Conservation (phyloP, 208 protist genomes). For the Crithidia thermophila region DNA sequence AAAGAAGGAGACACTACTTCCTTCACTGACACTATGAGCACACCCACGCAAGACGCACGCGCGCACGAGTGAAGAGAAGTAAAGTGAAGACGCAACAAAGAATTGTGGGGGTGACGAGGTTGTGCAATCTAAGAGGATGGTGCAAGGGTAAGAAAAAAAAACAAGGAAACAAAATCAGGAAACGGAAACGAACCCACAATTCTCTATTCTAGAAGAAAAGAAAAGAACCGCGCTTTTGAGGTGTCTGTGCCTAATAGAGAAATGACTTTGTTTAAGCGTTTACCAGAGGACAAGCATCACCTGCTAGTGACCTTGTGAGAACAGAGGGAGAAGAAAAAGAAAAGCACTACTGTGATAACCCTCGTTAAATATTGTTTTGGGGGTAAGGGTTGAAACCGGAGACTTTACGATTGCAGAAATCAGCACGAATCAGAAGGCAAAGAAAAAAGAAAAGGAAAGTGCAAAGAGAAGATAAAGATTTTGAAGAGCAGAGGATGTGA, state of each 20-base stretch:
- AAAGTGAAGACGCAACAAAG: no score
- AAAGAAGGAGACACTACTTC: not conserved
- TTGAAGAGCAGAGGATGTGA: no score
- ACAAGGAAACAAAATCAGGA: not conserved
- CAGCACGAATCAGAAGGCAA: not conserved
- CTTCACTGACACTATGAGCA: no score
- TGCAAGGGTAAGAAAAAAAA: not conserved
- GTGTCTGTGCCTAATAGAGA: not conserved
- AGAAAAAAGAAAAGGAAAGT: no score
- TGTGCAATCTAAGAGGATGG: not conserved
- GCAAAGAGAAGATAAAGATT: no score
- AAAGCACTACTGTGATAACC: constrained; percentile 5
- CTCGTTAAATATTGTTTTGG: not conserved
- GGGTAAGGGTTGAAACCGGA: not conserved
- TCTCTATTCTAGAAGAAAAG: constrained; percentile 15
- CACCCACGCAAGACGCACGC: not conserved
- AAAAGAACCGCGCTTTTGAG: not conserved
- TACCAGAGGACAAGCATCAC: no score
- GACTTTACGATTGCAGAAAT: not conserved
- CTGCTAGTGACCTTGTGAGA: not conserved
- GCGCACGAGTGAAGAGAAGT: not conserved
- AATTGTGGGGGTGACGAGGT: no score
- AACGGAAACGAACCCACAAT: not conserved
- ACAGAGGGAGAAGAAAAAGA: constrained; percentile 1
- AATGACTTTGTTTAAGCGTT: not conserved